Conservation (phyloP, 768 basidiomycete species). For the Lentinula lateritia region DNA sequence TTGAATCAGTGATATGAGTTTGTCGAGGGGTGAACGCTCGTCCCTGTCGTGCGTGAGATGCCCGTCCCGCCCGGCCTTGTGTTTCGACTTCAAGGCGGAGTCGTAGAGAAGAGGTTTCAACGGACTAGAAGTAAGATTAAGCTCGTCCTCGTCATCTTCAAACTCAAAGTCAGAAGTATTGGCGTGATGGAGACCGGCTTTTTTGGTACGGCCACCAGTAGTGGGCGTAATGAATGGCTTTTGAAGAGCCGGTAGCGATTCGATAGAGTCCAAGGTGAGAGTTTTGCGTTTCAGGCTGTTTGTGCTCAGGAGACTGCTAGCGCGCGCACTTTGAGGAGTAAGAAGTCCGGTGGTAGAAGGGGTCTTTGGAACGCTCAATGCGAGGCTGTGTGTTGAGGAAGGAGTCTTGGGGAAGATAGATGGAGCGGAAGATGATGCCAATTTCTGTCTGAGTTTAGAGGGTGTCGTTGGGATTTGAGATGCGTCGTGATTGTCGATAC, state of each 20-base stretch:
- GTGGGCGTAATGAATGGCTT: slow-evolving; percentile 27
- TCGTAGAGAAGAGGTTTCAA: slow-evolving; percentile 2
- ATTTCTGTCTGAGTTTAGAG: slow-evolving; percentile 2
- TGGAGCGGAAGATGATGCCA: neutral
- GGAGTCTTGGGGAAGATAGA: slow-evolving; percentile 1
- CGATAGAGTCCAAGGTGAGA: slow-evolving; percentile 40
- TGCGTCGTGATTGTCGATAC: neutral
- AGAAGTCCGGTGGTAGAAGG: slow-evolving; percentile 21
- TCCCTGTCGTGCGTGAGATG: slow-evolving; percentile 62
- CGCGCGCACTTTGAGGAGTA: neutral
- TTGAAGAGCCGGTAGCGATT: slow-evolving; percentile 26
- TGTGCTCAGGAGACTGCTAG: neutral
- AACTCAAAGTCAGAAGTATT: neutral
- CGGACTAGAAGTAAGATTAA: slow-evolving; percentile 8
- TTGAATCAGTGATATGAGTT: slow-evolving; percentile 68
- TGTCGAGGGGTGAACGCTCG: slow-evolving; percentile 72
- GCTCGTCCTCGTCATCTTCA: slow-evolving; percentile 4
- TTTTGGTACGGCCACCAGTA: slow-evolving; percentile 18
- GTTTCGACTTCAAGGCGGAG: neutral
- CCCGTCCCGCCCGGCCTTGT: slow-evolving; percentile 9
- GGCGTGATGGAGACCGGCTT: neutral
- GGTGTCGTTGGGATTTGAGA: slow-evolving; percentile 12
- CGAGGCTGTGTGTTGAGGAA: slow-evolving; percentile 1
- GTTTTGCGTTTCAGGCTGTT: slow-evolving; percentile 10
- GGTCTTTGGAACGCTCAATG: slow-evolving; percentile 15